Evolutionary conservation across 495 filamentous ascomycete species (phyloP).

Genomic region (Talaromyces wortmannii): DNA sequence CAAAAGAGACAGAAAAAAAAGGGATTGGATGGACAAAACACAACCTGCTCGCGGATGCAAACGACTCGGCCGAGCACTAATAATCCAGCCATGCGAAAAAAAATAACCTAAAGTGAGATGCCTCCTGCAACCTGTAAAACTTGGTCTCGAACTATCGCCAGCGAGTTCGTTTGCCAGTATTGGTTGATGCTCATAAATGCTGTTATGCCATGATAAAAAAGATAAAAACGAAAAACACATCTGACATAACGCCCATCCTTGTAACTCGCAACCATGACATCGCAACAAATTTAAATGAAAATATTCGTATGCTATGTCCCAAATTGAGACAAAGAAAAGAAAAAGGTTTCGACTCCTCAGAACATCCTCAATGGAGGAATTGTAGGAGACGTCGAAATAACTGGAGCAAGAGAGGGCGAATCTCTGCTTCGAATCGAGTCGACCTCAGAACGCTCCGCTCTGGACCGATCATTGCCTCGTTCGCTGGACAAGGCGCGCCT

Average conservation of each 20-base stretch:
- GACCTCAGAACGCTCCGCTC: background rate
- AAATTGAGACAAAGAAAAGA: background rate
- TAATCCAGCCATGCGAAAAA: background rate
- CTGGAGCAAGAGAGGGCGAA: background rate
- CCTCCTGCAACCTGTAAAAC: background rate
- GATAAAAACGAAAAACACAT: background rate
- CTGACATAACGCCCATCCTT: background rate
- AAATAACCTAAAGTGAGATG: background rate
- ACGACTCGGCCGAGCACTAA: too few relatives aligned
- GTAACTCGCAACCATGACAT: background rate
- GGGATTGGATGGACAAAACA: background rate
- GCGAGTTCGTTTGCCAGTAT: background rate
- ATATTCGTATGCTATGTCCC: background rate
- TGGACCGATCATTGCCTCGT: conserved; percentile 8
- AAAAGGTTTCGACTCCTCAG: background rate
- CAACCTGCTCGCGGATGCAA: too few relatives aligned
- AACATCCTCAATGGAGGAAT: conserved; percentile 1
- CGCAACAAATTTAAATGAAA: background rate
- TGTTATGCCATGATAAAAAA: background rate
- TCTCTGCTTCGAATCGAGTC: conserved; percentile 3
- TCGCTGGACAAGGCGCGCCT: conserved; percentile 43
- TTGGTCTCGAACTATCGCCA: background rate
- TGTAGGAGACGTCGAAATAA: background rate
- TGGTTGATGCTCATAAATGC: background rate
- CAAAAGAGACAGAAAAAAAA: background rate